These are phyloP conservation scores for Populus hybrid DNA, from an alignment of 441 rosid genomes.

Conservation along the genomic window DNA sequence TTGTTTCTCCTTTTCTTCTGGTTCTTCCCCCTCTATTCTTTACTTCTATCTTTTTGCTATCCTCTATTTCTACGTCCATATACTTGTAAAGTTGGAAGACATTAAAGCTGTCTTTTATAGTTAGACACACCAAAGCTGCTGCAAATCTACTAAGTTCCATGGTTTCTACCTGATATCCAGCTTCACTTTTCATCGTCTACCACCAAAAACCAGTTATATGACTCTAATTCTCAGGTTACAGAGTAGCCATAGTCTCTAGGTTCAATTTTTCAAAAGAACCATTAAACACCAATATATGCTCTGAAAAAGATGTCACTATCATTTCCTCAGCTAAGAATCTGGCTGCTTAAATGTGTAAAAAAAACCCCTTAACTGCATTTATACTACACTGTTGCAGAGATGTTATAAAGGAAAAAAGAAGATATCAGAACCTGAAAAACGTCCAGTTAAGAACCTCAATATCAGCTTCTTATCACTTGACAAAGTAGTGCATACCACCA, in stretches of 20 bases:
- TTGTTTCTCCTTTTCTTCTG: not conserved
- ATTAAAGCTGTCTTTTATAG: not conserved
- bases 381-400: not conserved
- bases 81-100: not conserved
- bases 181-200: not conserved
- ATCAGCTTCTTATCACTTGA: not conserved
- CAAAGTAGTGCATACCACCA: not conserved
- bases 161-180: not conserved
- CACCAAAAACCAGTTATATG: not conserved
- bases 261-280: not conserved
- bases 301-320: not conserved
- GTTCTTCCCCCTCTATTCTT: not conserved
- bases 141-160: not conserved
- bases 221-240: not conserved
- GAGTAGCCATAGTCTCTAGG: not conserved
- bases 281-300: not conserved
- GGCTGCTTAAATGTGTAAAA: not conserved
- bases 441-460: not conserved
- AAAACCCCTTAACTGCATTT: not conserved
- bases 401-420: not conserved
- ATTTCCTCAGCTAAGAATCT: not conserved
- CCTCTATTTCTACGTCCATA: not conserved
- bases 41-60: not conserved
- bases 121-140: not conserved
- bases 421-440: not conserved